Base-by-base conservation (phyloP, 371 early-diverging fungal genomes). In the Apophysomyces elegans region DNA sequence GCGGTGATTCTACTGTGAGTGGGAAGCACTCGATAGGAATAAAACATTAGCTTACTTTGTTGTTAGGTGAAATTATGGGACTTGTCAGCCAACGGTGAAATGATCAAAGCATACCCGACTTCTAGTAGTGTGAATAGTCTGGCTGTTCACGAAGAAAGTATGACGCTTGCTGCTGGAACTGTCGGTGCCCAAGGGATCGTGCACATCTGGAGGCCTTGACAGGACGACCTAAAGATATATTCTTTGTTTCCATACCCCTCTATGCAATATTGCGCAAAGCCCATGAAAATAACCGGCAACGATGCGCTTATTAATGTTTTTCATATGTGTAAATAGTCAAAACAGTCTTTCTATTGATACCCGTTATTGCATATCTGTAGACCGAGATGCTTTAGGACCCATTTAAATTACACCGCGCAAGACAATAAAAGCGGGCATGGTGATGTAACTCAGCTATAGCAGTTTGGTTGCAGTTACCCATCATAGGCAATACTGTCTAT, bases 121-220 rank as follows among this genome's bases (percentile, higher is more conserved):
- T 64, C 69, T 26, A 76, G 72, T 43, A 69, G 68, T 39, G 72
- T 80, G 5, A 74, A 74, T 7, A 72, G 76, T 59, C 63, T 80
- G 37, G 47, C 65, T 32, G 75, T 80, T 1, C 64, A 77, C 50
- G 81, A 80, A 64, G 76, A 74, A 1, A 56, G 60, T 4, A 71
- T 73, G 72, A 70, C 68, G 13, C 64, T 80, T 9, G 74, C 69
- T 56, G 80, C 77, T 16, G 80, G 80, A n/a, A 75, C 73, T 5
- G 66, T 72, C 36, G 80, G 77, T 7, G 67, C 80, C 6, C 70
- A 77, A 63, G 77, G 77, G 9, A 62, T 72, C 56, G 80, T 80
- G 7, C 77, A 77, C 61, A 62, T 80, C 35, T 80, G 74, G 71
- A 61, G 39, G 16, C 63, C 66, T 9, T 63, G 37, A 62, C 18